Conservation (phyloP, 805 yeast species). For the Kodamaea restingae region DNA sequence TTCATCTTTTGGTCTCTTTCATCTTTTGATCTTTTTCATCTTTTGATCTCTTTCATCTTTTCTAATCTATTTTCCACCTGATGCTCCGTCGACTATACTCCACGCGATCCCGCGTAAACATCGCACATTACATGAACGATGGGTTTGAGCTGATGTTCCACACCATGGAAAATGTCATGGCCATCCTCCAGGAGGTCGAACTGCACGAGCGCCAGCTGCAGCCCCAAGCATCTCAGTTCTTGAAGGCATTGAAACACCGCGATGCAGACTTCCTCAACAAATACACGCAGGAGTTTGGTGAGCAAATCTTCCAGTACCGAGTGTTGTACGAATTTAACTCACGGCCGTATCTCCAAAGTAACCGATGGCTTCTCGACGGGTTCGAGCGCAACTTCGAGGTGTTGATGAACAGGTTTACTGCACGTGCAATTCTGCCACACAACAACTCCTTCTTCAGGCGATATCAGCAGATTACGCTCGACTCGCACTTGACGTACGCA, state of each 20-base stretch:
- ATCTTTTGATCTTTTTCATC: too few species aligned
- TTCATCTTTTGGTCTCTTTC: too few species aligned
- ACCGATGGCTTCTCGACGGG: slow-evolving; percentile 7
- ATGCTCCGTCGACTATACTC: slow-evolving; percentile 2
- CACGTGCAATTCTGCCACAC: slow-evolving; percentile 3
- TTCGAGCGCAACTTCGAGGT: slow-evolving; percentile 6
- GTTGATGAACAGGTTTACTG: slow-evolving; percentile 5
- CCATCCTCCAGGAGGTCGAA: slow-evolving; percentile 13
- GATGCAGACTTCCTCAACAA: slow-evolving; percentile 13
- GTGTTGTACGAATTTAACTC: slow-evolving; percentile 11
- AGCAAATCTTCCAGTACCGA: slow-evolving; percentile 11
- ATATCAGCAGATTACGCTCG: slow-evolving; percentile 6
- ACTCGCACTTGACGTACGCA: slow-evolving; percentile 9
- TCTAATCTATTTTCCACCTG: neutral
- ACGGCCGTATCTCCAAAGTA: slow-evolving; percentile 12
- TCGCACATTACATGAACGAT: slow-evolving; percentile 3
- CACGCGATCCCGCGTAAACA: neutral
- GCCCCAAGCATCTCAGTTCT: slow-evolving; percentile 7
- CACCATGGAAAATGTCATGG: slow-evolving; percentile 14
- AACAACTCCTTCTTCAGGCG: slow-evolving; percentile 12
- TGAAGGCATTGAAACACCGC: slow-evolving; percentile 9
- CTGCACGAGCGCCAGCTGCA: slow-evolving; percentile 1
- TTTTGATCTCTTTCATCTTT: neutral
- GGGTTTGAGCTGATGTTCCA: slow-evolving; percentile 11
- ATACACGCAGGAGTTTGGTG: slow-evolving; percentile 12